Evolutionary conservation across 2,329 filamentous ascomycete genomes (phyloP), one percentile per base, ranked within the genome.

Genomic region (Myotisia sp.): DNA sequence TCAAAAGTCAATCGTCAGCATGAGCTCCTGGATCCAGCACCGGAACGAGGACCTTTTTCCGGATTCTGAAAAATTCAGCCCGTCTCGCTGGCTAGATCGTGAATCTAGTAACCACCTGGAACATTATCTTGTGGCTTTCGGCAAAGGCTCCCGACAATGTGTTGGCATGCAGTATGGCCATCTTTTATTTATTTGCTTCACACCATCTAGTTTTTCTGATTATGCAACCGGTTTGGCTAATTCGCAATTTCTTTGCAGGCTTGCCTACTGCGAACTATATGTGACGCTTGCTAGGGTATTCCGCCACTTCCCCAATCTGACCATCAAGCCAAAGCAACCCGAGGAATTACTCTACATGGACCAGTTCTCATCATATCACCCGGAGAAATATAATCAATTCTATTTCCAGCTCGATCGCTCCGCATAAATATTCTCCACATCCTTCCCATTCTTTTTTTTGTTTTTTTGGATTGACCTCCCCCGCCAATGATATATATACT

Each of bases 41-140:
- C 40, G 28, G 14, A 31, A 37, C 29, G 37, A 31, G 8, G 34
- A 40, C 4, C 18, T 33, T 30, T 40, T 37, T 26, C 37, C 37
- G 18, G 16, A 40, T 14, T 35, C 35, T 6, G 33, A 42, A 12
- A 34, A 37, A 22, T 38, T 44, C 17, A 29, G 37, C 16, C 37
- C 37, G 8, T 33, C 37, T 13, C 37, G 37, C 26, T 40, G 37
- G 37, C 34, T 40, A 32, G 29, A 22, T 22, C 12, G 19, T 12
- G 27, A 34, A 7, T 34, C 42, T 12, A 38, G 37, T 12, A 33
- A 26, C 35, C 30, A 39, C 9, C 39, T 46, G 6, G 41, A 45
- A 20, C 45, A 43, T 21, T 56, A 54, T 37, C 43, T 59, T 7
- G 44, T 48, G 14, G 16, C 47, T 12, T 48, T 48, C 34, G 34